These are phyloP conservation scores for Alopecurus myosuroides DNA, from an alignment of 176 grass and related monocot species.

Conservation along the genomic window DNA sequence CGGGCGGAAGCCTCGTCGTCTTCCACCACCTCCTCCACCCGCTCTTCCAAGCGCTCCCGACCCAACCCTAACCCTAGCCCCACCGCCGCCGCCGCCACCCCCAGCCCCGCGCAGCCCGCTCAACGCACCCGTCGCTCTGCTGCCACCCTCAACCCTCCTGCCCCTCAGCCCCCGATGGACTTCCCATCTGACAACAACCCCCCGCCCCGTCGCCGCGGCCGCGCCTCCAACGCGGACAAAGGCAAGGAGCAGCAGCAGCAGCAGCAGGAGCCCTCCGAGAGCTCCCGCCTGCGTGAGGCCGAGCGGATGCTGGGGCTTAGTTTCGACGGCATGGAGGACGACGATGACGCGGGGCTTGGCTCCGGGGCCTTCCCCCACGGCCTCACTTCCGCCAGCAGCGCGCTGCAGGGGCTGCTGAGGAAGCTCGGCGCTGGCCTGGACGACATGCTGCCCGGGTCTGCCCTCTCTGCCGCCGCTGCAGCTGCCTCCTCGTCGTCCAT, in stretches of 20 bases:
- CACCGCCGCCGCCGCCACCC: neutral
- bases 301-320: constrained; percentile 56
- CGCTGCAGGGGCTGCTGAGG: constrained; percentile 73
- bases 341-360: constrained; percentile 41
- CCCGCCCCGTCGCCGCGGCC: constrained; percentile 39
- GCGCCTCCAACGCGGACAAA: constrained; percentile 43
- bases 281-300: constrained; percentile 49
- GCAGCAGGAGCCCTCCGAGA: constrained; percentile 32
- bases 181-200: constrained; percentile 39
- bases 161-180: constrained; percentile 51
- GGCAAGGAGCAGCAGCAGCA: constrained; percentile 81
- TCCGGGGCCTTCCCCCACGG: constrained; percentile 56
- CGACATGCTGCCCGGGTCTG: constrained; percentile 60
- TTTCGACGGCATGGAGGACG: constrained; percentile 63
- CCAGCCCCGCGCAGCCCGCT: neutral
- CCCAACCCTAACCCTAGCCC: constrained; percentile 40
- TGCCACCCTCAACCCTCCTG: neutral
- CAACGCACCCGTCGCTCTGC: constrained; percentile 30
- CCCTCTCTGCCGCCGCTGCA: constrained; percentile 33
- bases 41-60: constrained; percentile 34
- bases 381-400: constrained; percentile 66
- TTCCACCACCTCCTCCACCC: constrained; percentile 44
- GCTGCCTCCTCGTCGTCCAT: constrained; percentile 28
- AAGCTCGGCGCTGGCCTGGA: constrained; percentile 79
- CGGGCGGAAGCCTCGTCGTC: constrained; percentile 96